These are phyloP conservation scores for Nicotiana rustica DNA, from an alignment of 305 asterid species.

Conservation along the genomic window DNA sequence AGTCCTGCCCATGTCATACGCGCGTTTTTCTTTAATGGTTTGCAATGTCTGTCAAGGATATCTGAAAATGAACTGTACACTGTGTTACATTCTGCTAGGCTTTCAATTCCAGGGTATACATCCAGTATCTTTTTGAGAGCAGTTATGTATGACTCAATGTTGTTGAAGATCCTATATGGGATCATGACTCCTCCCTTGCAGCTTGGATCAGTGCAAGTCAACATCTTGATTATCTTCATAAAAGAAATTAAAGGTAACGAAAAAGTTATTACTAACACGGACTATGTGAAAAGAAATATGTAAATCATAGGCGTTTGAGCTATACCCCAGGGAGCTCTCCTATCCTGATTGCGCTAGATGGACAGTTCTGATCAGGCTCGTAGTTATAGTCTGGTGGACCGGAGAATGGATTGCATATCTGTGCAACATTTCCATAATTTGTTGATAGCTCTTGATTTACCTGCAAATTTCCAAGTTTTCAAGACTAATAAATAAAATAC, in stretches of 20 bases:
- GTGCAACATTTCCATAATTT: constrained; percentile 61
- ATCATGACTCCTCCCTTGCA: constrained; percentile 79
- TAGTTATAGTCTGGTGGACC: constrained; percentile 69
- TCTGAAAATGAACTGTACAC: constrained; percentile 66
- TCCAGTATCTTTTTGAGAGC: constrained; percentile 70
- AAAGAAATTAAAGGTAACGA: neutral
- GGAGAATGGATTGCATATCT: constrained; percentile 92
- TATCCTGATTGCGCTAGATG: constrained; percentile 55
- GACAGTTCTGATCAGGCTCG: constrained; percentile 59
- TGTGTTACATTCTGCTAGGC: constrained; percentile 72
- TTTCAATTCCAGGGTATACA: constrained; percentile 77
- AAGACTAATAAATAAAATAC: neutral
- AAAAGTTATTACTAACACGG: neutral
- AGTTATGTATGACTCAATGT: constrained; percentile 58
- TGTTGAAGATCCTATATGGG: constrained; percentile 50
- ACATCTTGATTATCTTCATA: constrained; percentile 52
- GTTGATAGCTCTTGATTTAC: constrained; percentile 71
- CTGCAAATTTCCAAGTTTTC: constrained; percentile 45
- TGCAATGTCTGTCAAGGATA: constrained; percentile 65
- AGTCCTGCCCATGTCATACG: constrained; percentile 65
- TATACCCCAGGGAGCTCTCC: constrained; percentile 71
- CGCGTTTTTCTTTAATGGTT: constrained; percentile 62
- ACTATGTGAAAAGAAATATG: neutral
- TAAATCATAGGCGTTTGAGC: neutral
- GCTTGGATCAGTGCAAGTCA: constrained; percentile 64